phyloP scores from a whole-genome alignment of 106 monocot genomes.

The Chionographis japonica region DNA sequence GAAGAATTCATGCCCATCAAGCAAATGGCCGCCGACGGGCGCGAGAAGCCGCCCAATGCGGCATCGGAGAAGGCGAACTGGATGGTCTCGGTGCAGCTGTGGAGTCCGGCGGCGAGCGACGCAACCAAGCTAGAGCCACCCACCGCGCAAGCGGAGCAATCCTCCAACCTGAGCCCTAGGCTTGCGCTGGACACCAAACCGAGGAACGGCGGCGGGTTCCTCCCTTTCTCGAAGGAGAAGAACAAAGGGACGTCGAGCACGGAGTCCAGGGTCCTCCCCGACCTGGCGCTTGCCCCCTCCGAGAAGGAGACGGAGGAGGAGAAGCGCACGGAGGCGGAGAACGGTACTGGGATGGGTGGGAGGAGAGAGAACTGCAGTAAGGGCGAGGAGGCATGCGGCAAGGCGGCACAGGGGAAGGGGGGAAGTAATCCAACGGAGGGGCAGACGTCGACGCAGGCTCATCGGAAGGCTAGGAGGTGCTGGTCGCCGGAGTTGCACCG shows the following conservation, averaged over 20 bases:
- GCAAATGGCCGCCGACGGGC: constrained; percentile 21
- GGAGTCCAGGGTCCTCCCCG: constrained; percentile 18
- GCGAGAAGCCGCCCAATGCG: constrained; percentile 11
- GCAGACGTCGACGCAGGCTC: constrained; percentile 12
- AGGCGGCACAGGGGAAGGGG: constrained; percentile 6
- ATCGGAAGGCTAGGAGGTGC: constrained; percentile 81
- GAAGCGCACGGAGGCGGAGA: constrained; percentile 11
- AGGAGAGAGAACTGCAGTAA: constrained; percentile 6
- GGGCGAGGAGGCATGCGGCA: not conserved
- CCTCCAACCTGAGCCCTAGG: constrained; percentile 16
- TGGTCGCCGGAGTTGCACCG: constrained; percentile 99
- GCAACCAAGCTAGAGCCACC: not conserved
- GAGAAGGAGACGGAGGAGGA: constrained; percentile 24
- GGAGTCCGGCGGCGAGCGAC: constrained; percentile 32
- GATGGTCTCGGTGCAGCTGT: constrained; percentile 92
- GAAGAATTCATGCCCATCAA: constrained; percentile 84
- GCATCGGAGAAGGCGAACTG: constrained; percentile 68
- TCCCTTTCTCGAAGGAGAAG: constrained; percentile 75
- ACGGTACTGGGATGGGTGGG: not conserved
- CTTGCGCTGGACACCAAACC: constrained; percentile 27
- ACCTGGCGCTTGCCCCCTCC: constrained; percentile 41
- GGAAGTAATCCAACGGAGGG: not conserved
- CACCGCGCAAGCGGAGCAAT: not conserved
- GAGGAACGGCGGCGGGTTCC: constrained; percentile 61
- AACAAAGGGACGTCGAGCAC: not conserved